Evolutionary conservation across 148 eudicot species (phyloP).

Genomic region (Camellia lanceoleosa): DNA sequence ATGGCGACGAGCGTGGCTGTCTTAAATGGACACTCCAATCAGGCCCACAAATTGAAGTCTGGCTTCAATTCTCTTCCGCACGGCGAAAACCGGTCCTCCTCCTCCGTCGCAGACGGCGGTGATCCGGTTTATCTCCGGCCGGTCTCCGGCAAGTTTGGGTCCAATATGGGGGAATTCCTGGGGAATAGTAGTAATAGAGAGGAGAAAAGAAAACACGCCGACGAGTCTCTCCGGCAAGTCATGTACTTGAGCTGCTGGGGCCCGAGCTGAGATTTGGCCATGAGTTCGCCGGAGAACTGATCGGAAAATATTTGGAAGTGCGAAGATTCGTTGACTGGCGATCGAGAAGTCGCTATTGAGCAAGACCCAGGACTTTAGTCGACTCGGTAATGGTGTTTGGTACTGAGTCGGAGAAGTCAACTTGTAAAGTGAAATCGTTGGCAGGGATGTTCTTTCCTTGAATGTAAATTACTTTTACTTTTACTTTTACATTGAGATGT

Average conservation of each 20-base stretch:
- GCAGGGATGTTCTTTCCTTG: neutral
- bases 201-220: slow-evolving; percentile 30
- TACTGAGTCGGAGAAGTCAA: neutral
- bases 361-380: neutral
- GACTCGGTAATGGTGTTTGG: neutral
- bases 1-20: slow-evolving; percentile 56
- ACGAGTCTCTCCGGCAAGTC: slow-evolving; percentile 58
- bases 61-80: slow-evolving; percentile 36
- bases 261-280: slow-evolving; percentile 30
- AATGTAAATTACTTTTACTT: neutral
- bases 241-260: slow-evolving; percentile 74
- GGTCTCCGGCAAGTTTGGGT: slow-evolving; percentile 4
- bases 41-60: slow-evolving; percentile 42
- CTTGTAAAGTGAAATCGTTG: neutral
- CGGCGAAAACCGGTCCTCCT: slow-evolving; percentile 7
- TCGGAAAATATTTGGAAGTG: neutral
- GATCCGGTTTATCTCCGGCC: slow-evolving; percentile 27
- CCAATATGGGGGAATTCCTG: neutral
- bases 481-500: neutral
- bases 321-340: neutral
- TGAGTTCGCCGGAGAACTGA: neutral
- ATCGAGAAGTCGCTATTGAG: neutral
- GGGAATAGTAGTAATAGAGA: slow-evolving; percentile 13
- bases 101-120: slow-evolving; percentile 17
- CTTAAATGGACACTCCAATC: slow-evolving; percentile 46